Conservation (phyloP, 495 filamentous ascomycete species). For the Elasticomyces elasticus region DNA sequence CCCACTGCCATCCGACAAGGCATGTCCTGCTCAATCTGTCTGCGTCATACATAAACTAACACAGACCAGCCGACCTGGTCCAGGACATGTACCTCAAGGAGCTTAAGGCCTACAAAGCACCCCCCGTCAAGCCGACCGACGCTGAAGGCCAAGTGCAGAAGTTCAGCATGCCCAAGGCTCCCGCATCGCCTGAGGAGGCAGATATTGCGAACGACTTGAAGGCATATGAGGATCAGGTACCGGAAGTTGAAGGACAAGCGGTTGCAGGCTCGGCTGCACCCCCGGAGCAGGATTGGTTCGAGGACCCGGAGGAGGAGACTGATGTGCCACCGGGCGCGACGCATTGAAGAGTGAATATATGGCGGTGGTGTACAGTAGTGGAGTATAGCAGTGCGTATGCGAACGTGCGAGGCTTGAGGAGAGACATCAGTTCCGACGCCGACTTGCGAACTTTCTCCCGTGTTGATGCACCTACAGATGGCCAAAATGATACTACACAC, state of each 20-base stretch:
- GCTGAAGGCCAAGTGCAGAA: slow-evolving; percentile 84
- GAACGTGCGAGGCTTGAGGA: no score
- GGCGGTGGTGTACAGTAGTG: slow-evolving; percentile 3
- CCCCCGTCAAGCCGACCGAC: slow-evolving; percentile 72
- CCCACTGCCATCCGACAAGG: slow-evolving; percentile 66
- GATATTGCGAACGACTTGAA: slow-evolving; percentile 83
- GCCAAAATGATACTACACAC: no score
- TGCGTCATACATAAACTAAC: no score
- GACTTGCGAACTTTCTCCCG: no score
- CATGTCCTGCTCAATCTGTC: no score
- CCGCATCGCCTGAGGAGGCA: slow-evolving; percentile 80
- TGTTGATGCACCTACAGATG: no score
- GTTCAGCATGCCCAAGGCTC: slow-evolving; percentile 68
- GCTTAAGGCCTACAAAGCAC: slow-evolving; percentile 83
- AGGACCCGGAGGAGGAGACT: slow-evolving; percentile 48
- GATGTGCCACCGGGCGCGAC: slow-evolving; percentile 6
- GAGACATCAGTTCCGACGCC: no score
- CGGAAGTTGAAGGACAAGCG: slow-evolving; percentile 86
- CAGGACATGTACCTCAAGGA: slow-evolving; percentile 95
- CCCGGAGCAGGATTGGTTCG: slow-evolving; percentile 62
- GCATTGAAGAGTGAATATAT: not conserved
- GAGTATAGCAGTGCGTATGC: not conserved
- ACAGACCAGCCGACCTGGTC: slow-evolving; percentile 89
- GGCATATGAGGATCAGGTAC: slow-evolving; percentile 81
- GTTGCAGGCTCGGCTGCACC: slow-evolving; percentile 43